These are phyloP conservation scores for Hypoxylon crocopeplum DNA, from an alignment of 495 filamentous ascomycete species.

Conservation along the genomic window DNA sequence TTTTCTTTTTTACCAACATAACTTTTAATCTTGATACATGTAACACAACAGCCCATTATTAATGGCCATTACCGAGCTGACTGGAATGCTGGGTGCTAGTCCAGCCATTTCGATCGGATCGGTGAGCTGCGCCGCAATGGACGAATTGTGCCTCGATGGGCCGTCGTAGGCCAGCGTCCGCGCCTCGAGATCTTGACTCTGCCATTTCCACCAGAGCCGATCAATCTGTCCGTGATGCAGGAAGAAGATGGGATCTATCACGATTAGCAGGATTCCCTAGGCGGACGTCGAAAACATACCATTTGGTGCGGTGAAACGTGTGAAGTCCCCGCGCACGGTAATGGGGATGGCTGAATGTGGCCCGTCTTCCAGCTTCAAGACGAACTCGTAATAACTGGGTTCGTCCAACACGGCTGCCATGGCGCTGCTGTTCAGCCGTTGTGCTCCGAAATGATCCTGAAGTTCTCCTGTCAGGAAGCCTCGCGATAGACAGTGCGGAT, in stretches of 20 bases:
- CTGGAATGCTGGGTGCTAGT: background rate
- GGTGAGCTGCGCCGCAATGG: background rate
- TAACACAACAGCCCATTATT: background rate
- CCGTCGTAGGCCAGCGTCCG: slow-evolving; percentile 3
- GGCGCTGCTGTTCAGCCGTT: slow-evolving; percentile 1
- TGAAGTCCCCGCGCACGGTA: slow-evolving; percentile 11
- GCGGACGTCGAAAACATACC: slow-evolving; percentile 15
- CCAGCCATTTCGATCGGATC: background rate
- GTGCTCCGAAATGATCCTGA: slow-evolving; percentile 12
- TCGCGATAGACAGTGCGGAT: slow-evolving; percentile 11
- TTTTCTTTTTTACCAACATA: too few species aligned
- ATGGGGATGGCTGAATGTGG: slow-evolving; percentile 10
- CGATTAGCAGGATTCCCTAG: background rate
- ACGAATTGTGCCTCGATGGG: background rate
- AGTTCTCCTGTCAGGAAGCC: background rate
- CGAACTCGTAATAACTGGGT: background rate
- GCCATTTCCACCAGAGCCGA: slow-evolving; percentile 19
- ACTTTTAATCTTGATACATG: background rate
- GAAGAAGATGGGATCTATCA: slow-evolving; percentile 55
- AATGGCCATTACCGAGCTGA: background rate
- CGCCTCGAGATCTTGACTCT: background rate
- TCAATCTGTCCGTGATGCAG: slow-evolving; percentile 61
- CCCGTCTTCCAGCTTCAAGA: slow-evolving; percentile 3
- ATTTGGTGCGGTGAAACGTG: slow-evolving; percentile 6
- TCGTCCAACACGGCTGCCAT: background rate